A percentile compares a stretch with the other conserved stretches of the same genome.
phyloP scores from a whole-genome alignment of 129 eudicot genomes.

The Lactuca sativa region DNA sequence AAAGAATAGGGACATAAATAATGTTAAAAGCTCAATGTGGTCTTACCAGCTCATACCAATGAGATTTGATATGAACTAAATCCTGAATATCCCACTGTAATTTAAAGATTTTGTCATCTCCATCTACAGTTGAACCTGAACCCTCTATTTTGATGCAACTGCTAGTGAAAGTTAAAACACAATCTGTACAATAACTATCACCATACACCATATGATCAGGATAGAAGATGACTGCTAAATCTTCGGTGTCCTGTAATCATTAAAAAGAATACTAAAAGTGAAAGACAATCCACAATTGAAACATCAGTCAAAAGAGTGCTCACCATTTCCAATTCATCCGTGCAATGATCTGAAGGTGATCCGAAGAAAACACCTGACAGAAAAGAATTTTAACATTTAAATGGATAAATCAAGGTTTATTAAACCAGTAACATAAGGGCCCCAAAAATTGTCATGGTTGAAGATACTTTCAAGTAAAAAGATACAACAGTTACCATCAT shows the following conservation, averaged over 20 bases:
- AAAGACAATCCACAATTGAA: slow-evolving; percentile 2
- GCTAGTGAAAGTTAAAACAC: slow-evolving; percentile 49
- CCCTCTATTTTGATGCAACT: slow-evolving; percentile 45
- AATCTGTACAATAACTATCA: slow-evolving; percentile 44
- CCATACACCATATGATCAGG: slow-evolving; percentile 63
- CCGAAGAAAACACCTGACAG: slow-evolving; percentile 45
- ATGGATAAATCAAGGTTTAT: background rate
- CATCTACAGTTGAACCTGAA: slow-evolving; percentile 35
- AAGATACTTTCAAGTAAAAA: slow-evolving; percentile 18
- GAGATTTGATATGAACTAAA: slow-evolving; percentile 55
- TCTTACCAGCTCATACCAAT: slow-evolving; percentile 58
- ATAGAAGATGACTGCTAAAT: slow-evolving; percentile 39
- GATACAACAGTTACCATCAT: slow-evolving; percentile 32
- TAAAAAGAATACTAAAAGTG: slow-evolving; percentile 12
- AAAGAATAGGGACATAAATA: background rate
- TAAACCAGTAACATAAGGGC: slow-evolving; percentile 12
- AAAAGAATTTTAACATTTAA: slow-evolving; percentile 13
- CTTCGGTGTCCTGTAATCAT: slow-evolving; percentile 51
- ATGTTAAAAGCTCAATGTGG: background rate
- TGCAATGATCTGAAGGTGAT: slow-evolving; percentile 41
- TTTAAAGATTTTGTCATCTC: slow-evolving; percentile 32
- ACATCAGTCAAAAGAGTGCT: slow-evolving; percentile 18
- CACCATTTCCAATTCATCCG: slow-evolving; percentile 55
- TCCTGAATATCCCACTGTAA: slow-evolving; percentile 61
- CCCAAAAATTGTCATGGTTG: slow-evolving; percentile 1